phyloP scores from a whole-genome alignment of 768 basidiomycete species.

The Tricholoma sp. region DNA sequence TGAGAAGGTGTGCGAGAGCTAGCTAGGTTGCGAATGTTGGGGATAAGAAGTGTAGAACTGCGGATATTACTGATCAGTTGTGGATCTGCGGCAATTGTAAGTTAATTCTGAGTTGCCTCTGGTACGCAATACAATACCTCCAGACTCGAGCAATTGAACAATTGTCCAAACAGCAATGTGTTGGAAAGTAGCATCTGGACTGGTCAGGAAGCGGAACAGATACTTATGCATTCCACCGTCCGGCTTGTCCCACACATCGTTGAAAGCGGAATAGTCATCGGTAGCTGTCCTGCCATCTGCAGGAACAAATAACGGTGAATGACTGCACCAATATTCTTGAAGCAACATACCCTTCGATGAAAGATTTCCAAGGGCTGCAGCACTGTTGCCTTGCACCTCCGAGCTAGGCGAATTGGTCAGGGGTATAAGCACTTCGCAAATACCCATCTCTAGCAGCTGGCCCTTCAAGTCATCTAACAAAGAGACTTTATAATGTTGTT shows the following conservation, averaged over 20 bases:
- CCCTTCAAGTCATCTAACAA: slow-evolving; percentile 89
- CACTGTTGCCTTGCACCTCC: slow-evolving; percentile 98
- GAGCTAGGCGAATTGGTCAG: slow-evolving; percentile 94
- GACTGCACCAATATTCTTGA: neutral
- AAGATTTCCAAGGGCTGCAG: slow-evolving; percentile 94
- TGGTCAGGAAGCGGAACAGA: slow-evolving; percentile 88
- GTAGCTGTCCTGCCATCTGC: slow-evolving; percentile 70
- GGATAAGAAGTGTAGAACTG: slow-evolving; percentile 70
- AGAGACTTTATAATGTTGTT: slow-evolving; percentile 1
- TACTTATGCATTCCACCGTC: slow-evolving; percentile 97
- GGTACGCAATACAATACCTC: slow-evolving; percentile 45
- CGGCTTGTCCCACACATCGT: slow-evolving; percentile 96
- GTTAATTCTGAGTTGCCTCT: slow-evolving; percentile 1
- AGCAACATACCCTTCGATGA: slow-evolving; percentile 80
- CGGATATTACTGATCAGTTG: slow-evolving; percentile 90
- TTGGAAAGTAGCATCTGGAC: slow-evolving; percentile 95
- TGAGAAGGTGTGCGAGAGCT: slow-evolving; percentile 65
- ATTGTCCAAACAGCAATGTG: slow-evolving; percentile 99
- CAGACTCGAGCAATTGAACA: slow-evolving; percentile 95
- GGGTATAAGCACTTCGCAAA: slow-evolving; percentile 95
- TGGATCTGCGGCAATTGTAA: slow-evolving; percentile 50
- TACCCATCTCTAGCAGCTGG: slow-evolving; percentile 95
- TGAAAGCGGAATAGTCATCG: slow-evolving; percentile 96
- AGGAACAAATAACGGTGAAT: neutral
- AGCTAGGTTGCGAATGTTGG: slow-evolving; percentile 83